Evolutionary conservation across 2,329 filamentous ascomycete species (phyloP).

Genomic region (Aphanoascus verrucosus): DNA sequence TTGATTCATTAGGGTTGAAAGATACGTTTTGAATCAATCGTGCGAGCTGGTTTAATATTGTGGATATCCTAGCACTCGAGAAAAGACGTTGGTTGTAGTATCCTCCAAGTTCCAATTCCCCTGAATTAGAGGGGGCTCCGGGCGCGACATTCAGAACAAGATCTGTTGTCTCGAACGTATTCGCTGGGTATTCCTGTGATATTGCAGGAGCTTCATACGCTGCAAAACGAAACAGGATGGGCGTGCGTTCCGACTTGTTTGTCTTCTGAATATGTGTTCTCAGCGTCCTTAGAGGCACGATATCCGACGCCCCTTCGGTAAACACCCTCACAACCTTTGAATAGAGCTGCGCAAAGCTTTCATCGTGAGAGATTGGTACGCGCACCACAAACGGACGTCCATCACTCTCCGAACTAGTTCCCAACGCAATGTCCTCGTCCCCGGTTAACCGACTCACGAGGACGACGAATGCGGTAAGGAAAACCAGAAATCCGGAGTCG

Average conservation of each 20-base stretch:
- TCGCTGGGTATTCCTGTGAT: conserved; percentile 32
- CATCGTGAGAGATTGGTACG: conserved; percentile 31
- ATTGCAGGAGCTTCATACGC: conserved; percentile 37
- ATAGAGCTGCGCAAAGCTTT: conserved; percentile 33
- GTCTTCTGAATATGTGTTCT: conserved; percentile 34
- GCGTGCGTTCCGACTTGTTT: conserved; percentile 30
- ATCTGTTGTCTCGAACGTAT: conserved; percentile 37
- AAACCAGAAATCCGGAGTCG: conserved; percentile 30
- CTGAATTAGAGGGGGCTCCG: conserved; percentile 19
- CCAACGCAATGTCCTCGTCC: conserved; percentile 41
- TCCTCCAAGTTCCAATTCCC: conserved; percentile 26
- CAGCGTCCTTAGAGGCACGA: conserved; percentile 33
- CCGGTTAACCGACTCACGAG: conserved; percentile 39
- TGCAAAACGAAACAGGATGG: conserved; percentile 39
- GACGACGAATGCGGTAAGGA: conserved; percentile 36
- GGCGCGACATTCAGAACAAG: conserved; percentile 31
- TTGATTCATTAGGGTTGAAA: conserved; percentile 29
- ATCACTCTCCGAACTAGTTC: conserved; percentile 35
- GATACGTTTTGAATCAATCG: conserved; percentile 34
- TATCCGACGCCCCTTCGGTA: conserved; percentile 32
- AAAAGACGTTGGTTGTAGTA: conserved; percentile 39
- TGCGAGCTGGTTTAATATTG: conserved; percentile 35
- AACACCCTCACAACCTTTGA: conserved; percentile 35
- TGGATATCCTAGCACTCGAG: conserved; percentile 36
- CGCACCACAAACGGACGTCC: conserved; percentile 38